phyloP scores from a whole-genome alignment of 2,329 filamentous ascomycete species.

The Claviceps fusiformis region DNA sequence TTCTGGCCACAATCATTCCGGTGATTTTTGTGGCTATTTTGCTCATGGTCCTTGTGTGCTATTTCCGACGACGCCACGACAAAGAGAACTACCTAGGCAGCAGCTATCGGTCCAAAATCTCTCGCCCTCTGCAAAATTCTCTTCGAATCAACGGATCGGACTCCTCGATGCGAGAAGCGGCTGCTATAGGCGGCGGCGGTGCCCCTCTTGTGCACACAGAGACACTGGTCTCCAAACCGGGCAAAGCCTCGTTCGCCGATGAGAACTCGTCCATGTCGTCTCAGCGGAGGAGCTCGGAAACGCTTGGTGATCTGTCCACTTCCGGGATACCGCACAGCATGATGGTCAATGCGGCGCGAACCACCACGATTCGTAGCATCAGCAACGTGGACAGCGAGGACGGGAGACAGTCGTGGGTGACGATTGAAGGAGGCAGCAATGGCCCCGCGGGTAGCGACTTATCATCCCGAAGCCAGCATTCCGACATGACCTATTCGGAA shows the following conservation, averaged over 20 bases:
- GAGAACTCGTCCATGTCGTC: constrained; percentile 12
- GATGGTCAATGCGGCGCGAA: constrained; percentile 13
- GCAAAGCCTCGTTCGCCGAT: constrained; percentile 13
- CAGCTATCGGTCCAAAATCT: constrained; percentile 20
- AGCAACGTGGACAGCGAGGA: constrained; percentile 13
- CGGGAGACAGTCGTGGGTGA: constrained; percentile 21
- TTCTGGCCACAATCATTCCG: constrained; percentile 32
- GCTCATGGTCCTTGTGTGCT: constrained; percentile 20
- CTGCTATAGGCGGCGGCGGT: constrained; percentile 7
- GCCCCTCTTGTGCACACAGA: constrained; percentile 5
- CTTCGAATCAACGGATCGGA: constrained; percentile 15
- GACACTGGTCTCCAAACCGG: constrained; percentile 8
- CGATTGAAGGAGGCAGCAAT: constrained; percentile 16
- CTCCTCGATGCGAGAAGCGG: constrained; percentile 12
- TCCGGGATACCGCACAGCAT: constrained; percentile 13
- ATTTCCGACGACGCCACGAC: constrained; percentile 18
- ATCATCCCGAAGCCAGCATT: constrained; percentile 13
- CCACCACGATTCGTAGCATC: constrained; percentile 9
- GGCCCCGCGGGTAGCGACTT: constrained; percentile 13
- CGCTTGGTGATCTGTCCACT: constrained; percentile 11
- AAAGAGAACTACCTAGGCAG: constrained; percentile 16
- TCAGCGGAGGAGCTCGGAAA: constrained; percentile 15
- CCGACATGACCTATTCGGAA: constrained; percentile 15
- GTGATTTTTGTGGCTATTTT: constrained; percentile 22
- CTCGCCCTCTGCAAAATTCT: constrained; percentile 17